Percentiles rank a stretch among this genome's conserved stretches.
These are phyloP conservation scores for Alternaria longipes DNA, from an alignment of 2,329 filamentous ascomycete species.

Conservation along the genomic window DNA sequence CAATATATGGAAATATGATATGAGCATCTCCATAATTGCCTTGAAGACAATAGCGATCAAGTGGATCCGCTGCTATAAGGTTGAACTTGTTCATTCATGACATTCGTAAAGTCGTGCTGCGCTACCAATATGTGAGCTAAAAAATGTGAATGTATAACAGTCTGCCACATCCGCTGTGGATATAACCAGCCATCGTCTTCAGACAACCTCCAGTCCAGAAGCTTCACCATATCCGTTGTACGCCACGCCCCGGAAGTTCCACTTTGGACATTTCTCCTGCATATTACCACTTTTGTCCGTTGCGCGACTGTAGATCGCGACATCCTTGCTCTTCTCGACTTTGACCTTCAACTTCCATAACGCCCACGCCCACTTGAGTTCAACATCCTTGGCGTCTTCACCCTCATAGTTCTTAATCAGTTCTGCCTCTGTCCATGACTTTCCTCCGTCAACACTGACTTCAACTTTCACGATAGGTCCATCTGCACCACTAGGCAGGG, in stretches of 20 bases:
- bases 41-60: background rate
- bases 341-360: conserved; percentile 62
- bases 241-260: conserved; percentile 68
- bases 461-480: conserved; percentile 65
- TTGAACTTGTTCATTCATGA: background rate
- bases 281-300: conserved; percentile 63
- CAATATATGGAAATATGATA: background rate
- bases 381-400: conserved; percentile 29
- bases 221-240: conserved; percentile 69
- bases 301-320: conserved; percentile 63
- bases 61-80: background rate
- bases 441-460: conserved; percentile 61
- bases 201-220: conserved; percentile 58
- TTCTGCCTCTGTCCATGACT: conserved; percentile 61
- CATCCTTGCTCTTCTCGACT: conserved; percentile 53
- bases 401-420: conserved; percentile 38
- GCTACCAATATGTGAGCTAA: background rate
- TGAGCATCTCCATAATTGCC: background rate
- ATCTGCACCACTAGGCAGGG: conserved; percentile 62
- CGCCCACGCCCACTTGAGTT: conserved; percentile 65
- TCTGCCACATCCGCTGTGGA: too few relatives aligned
- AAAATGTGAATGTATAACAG: background rate
- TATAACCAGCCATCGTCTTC: conserved; percentile 6
- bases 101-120: background rate
- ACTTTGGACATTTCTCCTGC: conserved; percentile 60